These are phyloP conservation scores for Aspergillus felis DNA, from an alignment of 2,329 filamentous ascomycete genomes.

Conservation along the genomic window DNA sequence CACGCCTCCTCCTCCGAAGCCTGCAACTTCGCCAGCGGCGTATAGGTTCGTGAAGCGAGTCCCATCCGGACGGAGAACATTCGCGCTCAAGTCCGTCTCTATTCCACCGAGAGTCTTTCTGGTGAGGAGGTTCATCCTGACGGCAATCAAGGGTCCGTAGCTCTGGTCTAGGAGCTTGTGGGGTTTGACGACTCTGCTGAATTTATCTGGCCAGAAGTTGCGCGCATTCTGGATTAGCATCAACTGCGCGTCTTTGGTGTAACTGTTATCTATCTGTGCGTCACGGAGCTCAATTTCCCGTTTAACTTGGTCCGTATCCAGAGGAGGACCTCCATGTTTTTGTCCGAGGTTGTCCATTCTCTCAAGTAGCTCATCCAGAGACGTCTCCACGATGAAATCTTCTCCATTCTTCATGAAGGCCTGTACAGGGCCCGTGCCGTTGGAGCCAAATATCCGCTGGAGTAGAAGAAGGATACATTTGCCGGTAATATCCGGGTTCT, in stretches of 20 bases:
- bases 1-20: slow-evolving; percentile 60
- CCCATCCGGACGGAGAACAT: slow-evolving; percentile 52
- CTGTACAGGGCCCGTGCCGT: slow-evolving; percentile 54
- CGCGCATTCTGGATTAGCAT: slow-evolving; percentile 59
- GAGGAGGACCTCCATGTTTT: slow-evolving; percentile 42
- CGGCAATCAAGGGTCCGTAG: slow-evolving; percentile 58
- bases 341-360: slow-evolving; percentile 58
- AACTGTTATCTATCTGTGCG: slow-evolving; percentile 53
- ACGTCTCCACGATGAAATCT: slow-evolving; percentile 59
- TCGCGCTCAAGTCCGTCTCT: slow-evolving; percentile 56
- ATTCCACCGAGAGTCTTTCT: slow-evolving; percentile 61
- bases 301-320: slow-evolving; percentile 45
- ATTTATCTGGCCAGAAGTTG: slow-evolving; percentile 52
- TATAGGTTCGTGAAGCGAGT: slow-evolving; percentile 53
- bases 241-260: slow-evolving; percentile 58
- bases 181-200: slow-evolving; percentile 50
- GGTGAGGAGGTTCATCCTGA: slow-evolving; percentile 58
- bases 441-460: slow-evolving; percentile 49
- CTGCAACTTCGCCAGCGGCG: slow-evolving; percentile 58
- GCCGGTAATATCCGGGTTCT: slow-evolving; percentile 58
- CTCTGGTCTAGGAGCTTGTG: slow-evolving; percentile 53
- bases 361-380: slow-evolving; percentile 51
- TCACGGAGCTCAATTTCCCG: slow-evolving; percentile 53
- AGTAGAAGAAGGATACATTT: slow-evolving; percentile 56
- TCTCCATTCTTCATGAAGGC: slow-evolving; percentile 56